phyloP scores from a whole-genome alignment of 805 yeast genomes.

The Kodamaea sagamina region DNA sequence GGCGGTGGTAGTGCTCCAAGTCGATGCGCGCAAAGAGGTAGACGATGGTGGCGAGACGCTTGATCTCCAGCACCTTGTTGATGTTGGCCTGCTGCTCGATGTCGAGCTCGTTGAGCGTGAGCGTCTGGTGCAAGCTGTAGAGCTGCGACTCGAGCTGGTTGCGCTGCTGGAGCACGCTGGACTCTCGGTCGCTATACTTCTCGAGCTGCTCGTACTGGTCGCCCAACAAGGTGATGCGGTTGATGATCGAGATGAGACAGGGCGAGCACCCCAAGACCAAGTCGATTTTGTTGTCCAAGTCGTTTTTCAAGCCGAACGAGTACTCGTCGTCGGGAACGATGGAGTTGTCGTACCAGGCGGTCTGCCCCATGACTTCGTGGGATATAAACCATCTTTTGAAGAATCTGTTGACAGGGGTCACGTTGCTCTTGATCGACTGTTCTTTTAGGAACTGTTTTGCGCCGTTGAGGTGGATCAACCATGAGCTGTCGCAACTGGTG shows the following conservation, averaged over 20 bases:
- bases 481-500: constrained; percentile 38
- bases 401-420: constrained; percentile 36
- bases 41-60: constrained; percentile 33
- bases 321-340: constrained; percentile 31
- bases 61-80: constrained; percentile 36
- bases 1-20: constrained; percentile 22
- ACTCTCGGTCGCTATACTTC: constrained; percentile 10
- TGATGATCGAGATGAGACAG: constrained; percentile 35
- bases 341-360: constrained; percentile 33
- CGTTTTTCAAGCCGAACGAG: constrained; percentile 32
- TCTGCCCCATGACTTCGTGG: constrained; percentile 48
- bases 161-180: constrained; percentile 27
- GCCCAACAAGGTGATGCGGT: constrained; percentile 38
- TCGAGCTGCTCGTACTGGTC: constrained; percentile 12
- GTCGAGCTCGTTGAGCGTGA: constrained; percentile 15
- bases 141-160: constrained; percentile 28
- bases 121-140: constrained; percentile 23
- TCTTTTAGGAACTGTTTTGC: constrained; percentile 38
- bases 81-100: constrained; percentile 22
- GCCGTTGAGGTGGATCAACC: constrained; percentile 40
- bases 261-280: constrained; percentile 44
- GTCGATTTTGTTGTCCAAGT: constrained; percentile 37
- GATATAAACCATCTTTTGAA: constrained; percentile 40
- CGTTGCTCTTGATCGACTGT: constrained; percentile 22
- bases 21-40: constrained; percentile 40